Percentiles rank a stretch among this genome's conserved stretches.
These are phyloP conservation scores for Perilla frutescens DNA, from an alignment of 257 asterid species.

Conservation along the genomic window DNA sequence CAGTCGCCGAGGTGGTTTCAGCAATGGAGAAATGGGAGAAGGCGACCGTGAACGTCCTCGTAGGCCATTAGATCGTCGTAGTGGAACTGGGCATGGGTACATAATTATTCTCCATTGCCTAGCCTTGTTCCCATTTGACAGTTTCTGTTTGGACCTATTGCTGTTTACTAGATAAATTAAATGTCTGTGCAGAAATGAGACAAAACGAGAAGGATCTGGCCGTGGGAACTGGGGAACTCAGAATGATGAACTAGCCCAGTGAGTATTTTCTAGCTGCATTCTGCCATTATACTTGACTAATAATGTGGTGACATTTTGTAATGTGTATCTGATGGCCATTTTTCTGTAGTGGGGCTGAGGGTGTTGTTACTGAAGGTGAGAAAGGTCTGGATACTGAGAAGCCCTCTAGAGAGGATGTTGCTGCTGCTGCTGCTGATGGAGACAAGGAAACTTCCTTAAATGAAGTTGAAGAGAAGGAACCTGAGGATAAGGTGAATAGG, in stretches of 20 bases:
- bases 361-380: constrained; percentile 60
- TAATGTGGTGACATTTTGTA: background rate
- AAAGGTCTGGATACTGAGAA: constrained; percentile 56
- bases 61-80: constrained; percentile 65
- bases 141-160: background rate
- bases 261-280: constrained; percentile 48
- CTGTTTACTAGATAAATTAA: background rate
- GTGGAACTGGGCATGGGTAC: constrained; percentile 88
- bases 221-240: constrained; percentile 88
- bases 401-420: constrained; percentile 51
- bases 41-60: constrained; percentile 68
- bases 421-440: constrained; percentile 54
- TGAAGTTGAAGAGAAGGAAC: constrained; percentile 73
- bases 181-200: constrained; percentile 53
- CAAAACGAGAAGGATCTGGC: constrained; percentile 82
- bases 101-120: constrained; percentile 10
- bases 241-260: constrained; percentile 69
- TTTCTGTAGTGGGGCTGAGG: constrained; percentile 58
- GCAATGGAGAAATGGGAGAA: constrained; percentile 73
- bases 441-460: constrained; percentile 54
- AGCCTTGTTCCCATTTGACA: background rate
- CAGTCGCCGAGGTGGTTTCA: constrained; percentile 69
- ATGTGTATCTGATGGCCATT: constrained; percentile 14
- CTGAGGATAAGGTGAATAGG: constrained; percentile 70
- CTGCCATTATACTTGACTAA: background rate